Evolutionary conservation across 345 rosid genomes (phyloP).

Genomic region (Eucalyptus erythrocorys): DNA sequence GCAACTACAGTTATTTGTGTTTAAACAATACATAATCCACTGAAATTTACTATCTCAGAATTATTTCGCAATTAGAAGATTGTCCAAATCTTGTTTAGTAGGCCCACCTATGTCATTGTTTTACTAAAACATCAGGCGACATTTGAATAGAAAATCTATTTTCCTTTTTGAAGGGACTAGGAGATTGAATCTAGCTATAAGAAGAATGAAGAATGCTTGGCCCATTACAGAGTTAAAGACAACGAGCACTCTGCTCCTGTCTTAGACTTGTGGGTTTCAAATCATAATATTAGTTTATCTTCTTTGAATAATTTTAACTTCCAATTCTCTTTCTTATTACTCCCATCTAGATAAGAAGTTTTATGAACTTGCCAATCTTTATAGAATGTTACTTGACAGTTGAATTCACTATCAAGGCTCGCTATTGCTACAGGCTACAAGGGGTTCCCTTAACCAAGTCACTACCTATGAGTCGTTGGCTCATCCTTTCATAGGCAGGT

Average conservation of each 20-base stretch:
- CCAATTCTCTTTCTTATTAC: neutral
- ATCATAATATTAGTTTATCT: neutral
- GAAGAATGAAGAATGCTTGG: neutral
- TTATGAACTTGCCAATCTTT: neutral
- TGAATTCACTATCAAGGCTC: neutral
- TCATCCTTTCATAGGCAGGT: neutral
- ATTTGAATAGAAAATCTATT: too few species aligned
- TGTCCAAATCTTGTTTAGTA: neutral
- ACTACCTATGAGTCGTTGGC: neutral
- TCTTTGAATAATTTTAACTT: too few species aligned
- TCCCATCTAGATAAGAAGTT: neutral
- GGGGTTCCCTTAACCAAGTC: neutral
- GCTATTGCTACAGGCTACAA: neutral
- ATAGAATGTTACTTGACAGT: neutral
- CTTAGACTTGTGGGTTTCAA: neutral
- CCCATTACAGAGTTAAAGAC: neutral
- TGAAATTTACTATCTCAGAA: neutral
- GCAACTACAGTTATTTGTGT: neutral
- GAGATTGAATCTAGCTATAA: neutral
- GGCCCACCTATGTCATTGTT: neutral
- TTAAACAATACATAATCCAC: neutral
- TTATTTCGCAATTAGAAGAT: neutral
- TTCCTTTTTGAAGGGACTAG: neutral
- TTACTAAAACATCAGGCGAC: neutral
- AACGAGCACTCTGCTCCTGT: neutral